A percentile compares a stretch with the other conserved stretches of the same genome.
phyloP scores from a whole-genome alignment of 2,329 filamentous ascomycete species.

The Pyrenochaeta sp. region DNA sequence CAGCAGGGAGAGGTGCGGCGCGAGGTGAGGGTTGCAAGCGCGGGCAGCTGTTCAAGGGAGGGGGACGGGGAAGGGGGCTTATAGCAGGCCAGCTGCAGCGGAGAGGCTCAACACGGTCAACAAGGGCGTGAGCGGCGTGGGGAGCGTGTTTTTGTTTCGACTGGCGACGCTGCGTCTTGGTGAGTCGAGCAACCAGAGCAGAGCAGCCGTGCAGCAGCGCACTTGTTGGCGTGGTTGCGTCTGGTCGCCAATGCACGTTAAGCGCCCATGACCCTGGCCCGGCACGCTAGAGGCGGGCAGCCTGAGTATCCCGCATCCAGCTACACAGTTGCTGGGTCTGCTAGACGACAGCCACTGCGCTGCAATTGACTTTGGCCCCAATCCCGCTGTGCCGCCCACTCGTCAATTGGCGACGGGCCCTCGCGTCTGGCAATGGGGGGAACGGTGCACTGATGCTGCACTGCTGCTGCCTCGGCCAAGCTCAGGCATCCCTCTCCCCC shows the following conservation, averaged over 20 bases:
- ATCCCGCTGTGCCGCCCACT: too few relatives aligned
- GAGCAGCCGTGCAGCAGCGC: too few relatives aligned
- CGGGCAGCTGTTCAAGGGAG: not conserved
- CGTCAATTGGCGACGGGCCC: too few relatives aligned
- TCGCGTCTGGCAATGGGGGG: too few relatives aligned
- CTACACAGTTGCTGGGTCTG: slow-evolving; percentile 22
- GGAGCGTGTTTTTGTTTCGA: not conserved
- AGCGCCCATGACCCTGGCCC: slow-evolving; percentile 21
- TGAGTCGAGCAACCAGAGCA: too few relatives aligned
- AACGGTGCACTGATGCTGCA: too few relatives aligned
- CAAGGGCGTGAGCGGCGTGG: slow-evolving; percentile 1
- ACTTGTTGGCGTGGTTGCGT: too few relatives aligned
- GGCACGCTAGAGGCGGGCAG: too few relatives aligned
- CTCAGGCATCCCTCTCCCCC: not conserved
- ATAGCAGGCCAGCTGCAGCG: slow-evolving; percentile 15
- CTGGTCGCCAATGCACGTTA: slow-evolving; percentile 18
- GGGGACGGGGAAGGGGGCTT: slow-evolving; percentile 1
- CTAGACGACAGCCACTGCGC: too few relatives aligned
- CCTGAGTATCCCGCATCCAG: slow-evolving; percentile 21
- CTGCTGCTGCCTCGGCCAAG: not conserved
- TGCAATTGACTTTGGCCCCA: too few relatives aligned
- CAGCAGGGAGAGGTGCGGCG: slow-evolving; percentile 16
- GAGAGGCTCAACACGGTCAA: not conserved
- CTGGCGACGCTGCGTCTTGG: not conserved
- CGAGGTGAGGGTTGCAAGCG: slow-evolving; percentile 13